A percentile compares a stretch with the other conserved stretches of the same genome.
Evolutionary conservation across 257 asterid species (phyloP).

Genomic region (Solanum clarkiae): DNA sequence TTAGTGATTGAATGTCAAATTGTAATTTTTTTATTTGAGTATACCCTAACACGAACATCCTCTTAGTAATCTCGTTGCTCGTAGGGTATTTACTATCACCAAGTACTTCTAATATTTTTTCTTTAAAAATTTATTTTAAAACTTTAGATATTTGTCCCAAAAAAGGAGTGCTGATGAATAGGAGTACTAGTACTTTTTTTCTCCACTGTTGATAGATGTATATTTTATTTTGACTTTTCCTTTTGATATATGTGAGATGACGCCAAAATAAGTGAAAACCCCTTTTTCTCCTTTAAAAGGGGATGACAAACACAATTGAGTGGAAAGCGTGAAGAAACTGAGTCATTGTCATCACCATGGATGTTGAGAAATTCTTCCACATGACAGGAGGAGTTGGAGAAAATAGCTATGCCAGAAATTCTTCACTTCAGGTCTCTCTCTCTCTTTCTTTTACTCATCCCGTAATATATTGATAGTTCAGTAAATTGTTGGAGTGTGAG

Average conservation of each 20-base stretch:
- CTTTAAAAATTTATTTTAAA: neutral
- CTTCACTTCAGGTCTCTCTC: constrained; percentile 58
- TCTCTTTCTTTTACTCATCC: neutral
- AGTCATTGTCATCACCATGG: constrained; percentile 29
- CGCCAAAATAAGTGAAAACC: neutral
- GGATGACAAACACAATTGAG: neutral
- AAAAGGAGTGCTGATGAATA: neutral
- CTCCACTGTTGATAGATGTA: neutral
- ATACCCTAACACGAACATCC: neutral
- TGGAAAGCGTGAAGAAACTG: neutral
- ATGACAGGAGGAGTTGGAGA: constrained; percentile 81
- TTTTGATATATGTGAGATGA: neutral
- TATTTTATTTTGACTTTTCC: neutral
- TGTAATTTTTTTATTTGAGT: neutral
- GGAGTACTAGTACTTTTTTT: neutral
- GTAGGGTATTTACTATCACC: neutral
- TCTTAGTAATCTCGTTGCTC: neutral
- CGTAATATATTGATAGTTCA: neutral
- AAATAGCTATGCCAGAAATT: constrained; percentile 56
- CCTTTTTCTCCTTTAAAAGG: neutral
- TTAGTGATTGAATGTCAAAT: neutral
- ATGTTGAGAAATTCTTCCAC: constrained; percentile 64
- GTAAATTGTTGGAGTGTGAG: too few species aligned
- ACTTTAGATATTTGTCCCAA: neutral
- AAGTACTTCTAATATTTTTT: neutral